A percentile compares a stretch with the other conserved stretches of the same genome.
Conservation (phyloP, 306 rosid genomes). For the Prunus salicina region DNA sequence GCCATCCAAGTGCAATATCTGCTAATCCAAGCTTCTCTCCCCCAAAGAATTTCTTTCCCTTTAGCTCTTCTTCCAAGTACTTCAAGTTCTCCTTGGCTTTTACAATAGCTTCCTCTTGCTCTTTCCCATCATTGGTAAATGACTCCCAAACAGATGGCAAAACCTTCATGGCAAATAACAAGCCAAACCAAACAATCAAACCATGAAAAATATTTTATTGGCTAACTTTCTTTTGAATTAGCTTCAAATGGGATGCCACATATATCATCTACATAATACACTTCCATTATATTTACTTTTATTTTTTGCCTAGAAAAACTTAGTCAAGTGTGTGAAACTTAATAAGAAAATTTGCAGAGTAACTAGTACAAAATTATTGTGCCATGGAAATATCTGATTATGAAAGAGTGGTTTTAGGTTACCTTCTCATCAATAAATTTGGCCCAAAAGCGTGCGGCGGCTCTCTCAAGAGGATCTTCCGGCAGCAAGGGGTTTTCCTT, state of each 20-base stretch:
- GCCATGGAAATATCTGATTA: not conserved
- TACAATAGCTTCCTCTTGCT: constrained; percentile 27
- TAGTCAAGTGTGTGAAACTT: too few relatives aligned
- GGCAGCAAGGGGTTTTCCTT: too few relatives aligned
- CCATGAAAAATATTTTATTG: not conserved
- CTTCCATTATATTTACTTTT: too few relatives aligned
- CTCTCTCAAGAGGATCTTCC: too few relatives aligned
- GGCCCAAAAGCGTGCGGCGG: too few relatives aligned
- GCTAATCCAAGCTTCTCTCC: constrained; percentile 20
- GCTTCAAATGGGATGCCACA: not conserved
- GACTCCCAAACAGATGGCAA: not conserved
- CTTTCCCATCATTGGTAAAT: constrained; percentile 19
- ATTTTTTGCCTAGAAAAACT: too few relatives aligned
- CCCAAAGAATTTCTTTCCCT: constrained; percentile 26
- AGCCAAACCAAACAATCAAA: not conserved
- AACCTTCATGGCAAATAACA: constrained; percentile 13
- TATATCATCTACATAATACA: not conserved
- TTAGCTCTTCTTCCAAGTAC: constrained; percentile 21
- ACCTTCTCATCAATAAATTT: constrained; percentile 32
- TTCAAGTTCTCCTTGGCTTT: constrained; percentile 16
- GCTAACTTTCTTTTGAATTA: not conserved
- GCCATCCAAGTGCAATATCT: constrained; percentile 30
- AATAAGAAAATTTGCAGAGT: too few relatives aligned
- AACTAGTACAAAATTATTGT: not conserved
- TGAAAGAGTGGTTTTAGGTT: not conserved